Conservation (phyloP, 1,139 yeast genomes). For the Pichia sp. region DNA sequence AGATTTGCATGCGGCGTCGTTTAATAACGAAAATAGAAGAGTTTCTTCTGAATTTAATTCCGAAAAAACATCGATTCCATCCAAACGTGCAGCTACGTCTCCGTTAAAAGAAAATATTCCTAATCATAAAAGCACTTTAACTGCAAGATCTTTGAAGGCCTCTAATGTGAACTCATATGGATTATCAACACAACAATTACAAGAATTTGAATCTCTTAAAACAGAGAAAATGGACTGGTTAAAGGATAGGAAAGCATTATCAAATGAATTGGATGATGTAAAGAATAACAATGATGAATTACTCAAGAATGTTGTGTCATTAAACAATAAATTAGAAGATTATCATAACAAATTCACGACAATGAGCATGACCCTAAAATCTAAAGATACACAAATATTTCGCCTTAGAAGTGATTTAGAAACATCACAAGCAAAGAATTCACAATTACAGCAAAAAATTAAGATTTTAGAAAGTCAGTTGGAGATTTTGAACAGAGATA, state of each 20-base stretch:
- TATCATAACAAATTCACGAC: conserved; percentile 45
- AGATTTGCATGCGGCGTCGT: background rate
- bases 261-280: conserved; percentile 36
- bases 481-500: background rate
- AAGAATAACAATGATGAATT: conserved; percentile 40
- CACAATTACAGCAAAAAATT: conserved; percentile 38
- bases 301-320: conserved; percentile 37
- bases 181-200: conserved; percentile 31
- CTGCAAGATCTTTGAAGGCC: conserved; percentile 31
- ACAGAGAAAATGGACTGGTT: conserved; percentile 49
- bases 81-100: conserved; percentile 61
- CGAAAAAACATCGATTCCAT: conserved; percentile 39
- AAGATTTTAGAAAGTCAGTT: conserved; percentile 11
- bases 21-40: background rate
- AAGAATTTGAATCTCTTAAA: conserved; percentile 48
- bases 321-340: conserved; percentile 36
- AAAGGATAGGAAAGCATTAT: conserved; percentile 38
- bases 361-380: conserved; percentile 47
- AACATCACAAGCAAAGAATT: conserved; percentile 41
- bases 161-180: conserved; percentile 18
- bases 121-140: conserved; percentile 21
- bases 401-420: conserved; percentile 59
- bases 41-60: no score
- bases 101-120: conserved; percentile 45
- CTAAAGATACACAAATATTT: conserved; percentile 60